Evolutionary conservation across 768 basidiomycete genomes (phyloP), one percentile per base, ranked within the genome.

Genomic region (Termitomyces sp.): DNA sequence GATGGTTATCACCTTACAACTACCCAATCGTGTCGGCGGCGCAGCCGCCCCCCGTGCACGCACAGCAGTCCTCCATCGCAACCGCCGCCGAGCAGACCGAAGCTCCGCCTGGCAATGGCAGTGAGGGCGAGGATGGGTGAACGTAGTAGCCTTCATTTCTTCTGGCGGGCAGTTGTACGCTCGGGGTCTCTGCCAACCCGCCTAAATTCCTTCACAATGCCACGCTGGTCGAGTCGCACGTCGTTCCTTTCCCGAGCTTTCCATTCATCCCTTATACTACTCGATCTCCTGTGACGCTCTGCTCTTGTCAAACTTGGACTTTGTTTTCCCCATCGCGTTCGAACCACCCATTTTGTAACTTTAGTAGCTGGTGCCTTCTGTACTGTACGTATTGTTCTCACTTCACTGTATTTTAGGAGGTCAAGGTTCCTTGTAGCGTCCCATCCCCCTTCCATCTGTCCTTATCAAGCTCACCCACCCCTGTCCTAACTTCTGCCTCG

Each of bases 51-150:
- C 34, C 49, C 13, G 45, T 16, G 59, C 57, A 50, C 54, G 33
- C 41, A 53, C 54, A 37, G 63, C 63, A 64, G 63, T 64, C 63
- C 55, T 64, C 60, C 63, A 61, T 64, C 63, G 60, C 63, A 64
- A 64, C 18, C 15, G 33, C 31, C 33, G 6, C 47, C 2, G 45
- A 47, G 24, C 51, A 44, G 33, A 49, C 37, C 34, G 47, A n/a
- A 22, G 47, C 47, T 44, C 34, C 44, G 31, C 44, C 42, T 8
- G 22, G 24, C 12, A 22, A 39, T 18, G 57, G 24, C 34, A 49
- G 54, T 11, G 45, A 61, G n/a, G 39, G 49, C 18, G 57, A n/a
- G 37, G 61, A 42, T 11, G 57, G 59, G 33, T 60, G 24, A 54
- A 3, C 4, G 16, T 49, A 27, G 34, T 18, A 47, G 31, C 18